A percentile compares a stretch with the other conserved stretches of the same genome.
These are phyloP conservation scores for Akanthomyces dipterigenus DNA, from an alignment of 2,329 filamentous ascomycete species.

Conservation along the genomic window DNA sequence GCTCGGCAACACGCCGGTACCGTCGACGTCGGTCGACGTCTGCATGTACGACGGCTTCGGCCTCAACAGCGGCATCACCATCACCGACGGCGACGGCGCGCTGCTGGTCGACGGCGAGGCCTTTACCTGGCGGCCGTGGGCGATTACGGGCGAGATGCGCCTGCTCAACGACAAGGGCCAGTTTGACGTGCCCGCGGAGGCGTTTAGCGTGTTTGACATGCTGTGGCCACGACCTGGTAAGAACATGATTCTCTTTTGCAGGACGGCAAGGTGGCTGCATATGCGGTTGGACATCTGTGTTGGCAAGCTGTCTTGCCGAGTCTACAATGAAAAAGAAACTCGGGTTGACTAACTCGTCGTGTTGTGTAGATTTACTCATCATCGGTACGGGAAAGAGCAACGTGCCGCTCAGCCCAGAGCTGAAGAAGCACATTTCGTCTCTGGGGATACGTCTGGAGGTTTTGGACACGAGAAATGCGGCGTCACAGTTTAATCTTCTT, in stretches of 20 bases:
- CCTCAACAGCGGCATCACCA: slow-evolving; percentile 71
- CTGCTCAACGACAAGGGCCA: slow-evolving; percentile 73
- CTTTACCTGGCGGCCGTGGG: slow-evolving; percentile 84
- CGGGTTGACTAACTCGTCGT: not conserved
- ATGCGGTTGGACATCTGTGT: not conserved
- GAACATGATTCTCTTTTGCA: not conserved
- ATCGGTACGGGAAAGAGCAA: slow-evolving; percentile 77
- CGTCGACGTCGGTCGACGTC: slow-evolving; percentile 76
- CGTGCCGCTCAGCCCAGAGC: slow-evolving; percentile 67
- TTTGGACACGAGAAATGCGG: slow-evolving; percentile 87
- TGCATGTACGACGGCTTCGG: slow-evolving; percentile 80
- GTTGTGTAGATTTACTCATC: slow-evolving; percentile 67
- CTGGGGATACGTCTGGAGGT: slow-evolving; percentile 83
- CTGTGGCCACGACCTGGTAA: slow-evolving; percentile 85
- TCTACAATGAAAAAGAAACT: too few species aligned
- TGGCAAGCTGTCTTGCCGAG: not conserved
- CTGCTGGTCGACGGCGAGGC: slow-evolving; percentile 81
- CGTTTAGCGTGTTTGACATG: slow-evolving; percentile 68
- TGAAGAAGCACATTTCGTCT: slow-evolving; percentile 63
- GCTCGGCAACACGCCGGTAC: slow-evolving; percentile 65
- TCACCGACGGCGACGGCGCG: slow-evolving; percentile 63
- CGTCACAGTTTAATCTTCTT: slow-evolving; percentile 87
- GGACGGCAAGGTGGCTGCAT: not conserved
- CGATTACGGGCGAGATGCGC: slow-evolving; percentile 35
- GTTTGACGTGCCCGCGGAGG: slow-evolving; percentile 65